Conservation (phyloP, 192 early-diverging fungal genomes). For the Rhizophagus prolifer region DNA sequence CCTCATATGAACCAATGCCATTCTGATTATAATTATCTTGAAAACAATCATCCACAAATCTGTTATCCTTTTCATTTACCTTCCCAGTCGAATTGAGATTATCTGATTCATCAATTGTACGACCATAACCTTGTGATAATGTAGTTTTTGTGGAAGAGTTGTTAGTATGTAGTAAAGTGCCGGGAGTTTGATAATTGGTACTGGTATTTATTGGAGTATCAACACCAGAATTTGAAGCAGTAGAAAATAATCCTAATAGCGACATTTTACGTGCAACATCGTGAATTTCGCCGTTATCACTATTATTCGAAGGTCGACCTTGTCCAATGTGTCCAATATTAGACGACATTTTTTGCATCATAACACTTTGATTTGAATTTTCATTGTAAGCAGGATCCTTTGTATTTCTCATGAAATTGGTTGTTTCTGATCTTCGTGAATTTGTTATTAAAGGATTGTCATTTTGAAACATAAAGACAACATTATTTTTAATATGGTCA, state of each 20-base stretch:
- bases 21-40: neutral
- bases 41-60: neutral
- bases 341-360: neutral
- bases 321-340: slow-evolving; percentile 13
- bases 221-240: neutral
- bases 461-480: neutral
- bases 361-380: slow-evolving; percentile 10
- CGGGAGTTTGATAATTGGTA: neutral
- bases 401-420: neutral
- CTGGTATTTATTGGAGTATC: neutral
- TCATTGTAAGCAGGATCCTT: neutral
- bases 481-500: neutral
- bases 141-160: neutral
- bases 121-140: neutral
- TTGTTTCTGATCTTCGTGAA: neutral
- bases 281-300: neutral
- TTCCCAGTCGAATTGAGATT: neutral
- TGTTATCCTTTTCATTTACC: neutral
- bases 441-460: neutral
- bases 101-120: neutral
- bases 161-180: neutral
- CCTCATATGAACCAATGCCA: neutral
- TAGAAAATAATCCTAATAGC: slow-evolving; percentile 11
- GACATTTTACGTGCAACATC: slow-evolving; percentile 19
- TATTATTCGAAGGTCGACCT: slow-evolving; percentile 22